These are phyloP conservation scores for Phytophthora fragariaefolia DNA, from an alignment of 352 stramenopile genomes.

Conservation along the genomic window DNA sequence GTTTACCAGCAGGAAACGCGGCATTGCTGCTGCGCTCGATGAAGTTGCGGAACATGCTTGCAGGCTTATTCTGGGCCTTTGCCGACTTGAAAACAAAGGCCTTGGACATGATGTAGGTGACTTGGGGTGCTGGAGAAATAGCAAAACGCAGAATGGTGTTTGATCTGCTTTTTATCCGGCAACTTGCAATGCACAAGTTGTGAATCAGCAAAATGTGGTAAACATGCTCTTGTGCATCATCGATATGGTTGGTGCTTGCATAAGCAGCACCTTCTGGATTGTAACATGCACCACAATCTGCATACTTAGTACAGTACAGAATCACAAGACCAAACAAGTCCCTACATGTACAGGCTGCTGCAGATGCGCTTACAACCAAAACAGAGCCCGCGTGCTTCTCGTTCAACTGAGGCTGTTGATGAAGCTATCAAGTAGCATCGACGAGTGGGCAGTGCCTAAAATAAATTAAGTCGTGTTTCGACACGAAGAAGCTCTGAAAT, in stretches of 20 bases:
- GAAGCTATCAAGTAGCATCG: no score
- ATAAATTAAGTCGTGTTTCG: no score
- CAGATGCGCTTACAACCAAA: no score
- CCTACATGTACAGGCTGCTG: no score
- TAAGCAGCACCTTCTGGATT: no score
- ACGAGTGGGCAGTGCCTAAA: no score
- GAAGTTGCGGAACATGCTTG: conserved; percentile 37
- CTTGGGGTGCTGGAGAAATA: background rate
- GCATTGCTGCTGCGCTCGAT: conserved; percentile 30
- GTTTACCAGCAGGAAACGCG: conserved; percentile 33
- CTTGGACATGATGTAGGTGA: conserved; percentile 9
- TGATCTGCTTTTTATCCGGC: background rate
- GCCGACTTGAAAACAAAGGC: conserved; percentile 14
- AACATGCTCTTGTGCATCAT: background rate
- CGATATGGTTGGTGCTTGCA: no score
- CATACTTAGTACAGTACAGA: background rate
- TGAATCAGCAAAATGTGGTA: background rate
- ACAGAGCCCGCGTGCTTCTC: no score
- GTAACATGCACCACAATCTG: background rate
- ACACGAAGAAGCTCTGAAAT: no score
- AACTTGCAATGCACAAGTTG: no score
- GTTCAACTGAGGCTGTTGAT: no score
- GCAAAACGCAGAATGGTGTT: background rate
- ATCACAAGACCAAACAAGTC: no score
- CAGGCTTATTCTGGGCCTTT: conserved; percentile 24